These are phyloP conservation scores for Sporodiniella umbellata DNA, from an alignment of 371 early-diverging fungal species.

Conservation along the genomic window DNA sequence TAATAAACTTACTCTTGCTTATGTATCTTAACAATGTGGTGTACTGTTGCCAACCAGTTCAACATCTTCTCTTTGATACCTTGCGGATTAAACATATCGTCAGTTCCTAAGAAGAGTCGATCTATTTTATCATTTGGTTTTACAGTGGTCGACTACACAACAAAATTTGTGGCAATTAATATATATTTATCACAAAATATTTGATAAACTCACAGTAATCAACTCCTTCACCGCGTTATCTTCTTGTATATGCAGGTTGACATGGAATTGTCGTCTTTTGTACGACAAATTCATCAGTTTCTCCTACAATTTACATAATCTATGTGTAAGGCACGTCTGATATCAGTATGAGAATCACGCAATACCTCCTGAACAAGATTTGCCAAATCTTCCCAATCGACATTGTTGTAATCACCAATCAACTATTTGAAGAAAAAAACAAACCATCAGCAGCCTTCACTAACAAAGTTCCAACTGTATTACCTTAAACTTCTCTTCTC, in stretches of 20 bases:
- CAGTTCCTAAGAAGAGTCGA: not conserved
- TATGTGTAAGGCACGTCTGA: not conserved
- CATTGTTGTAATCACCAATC: no score
- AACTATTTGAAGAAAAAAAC: no score
- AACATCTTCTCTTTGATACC: not conserved
- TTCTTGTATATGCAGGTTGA: conserved; percentile 2
- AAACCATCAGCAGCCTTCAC: no score
- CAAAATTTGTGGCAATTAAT: not conserved
- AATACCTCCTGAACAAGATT: conserved; percentile 1
- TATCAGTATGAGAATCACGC: not conserved
- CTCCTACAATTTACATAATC: not conserved
- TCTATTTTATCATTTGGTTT: conserved; percentile 2
- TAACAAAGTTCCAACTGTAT: no score
- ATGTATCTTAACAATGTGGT: not conserved
- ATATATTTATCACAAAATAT: not conserved
- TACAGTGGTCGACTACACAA: conserved; percentile 1
- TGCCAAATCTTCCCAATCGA: no score
- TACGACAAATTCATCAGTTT: not conserved
- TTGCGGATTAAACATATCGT: not conserved
- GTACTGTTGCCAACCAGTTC: not conserved
- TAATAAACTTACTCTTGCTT: conserved; percentile 5
- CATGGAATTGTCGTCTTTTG: conserved; percentile 1
- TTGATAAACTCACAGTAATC: conserved; percentile 4
- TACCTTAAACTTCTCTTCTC: no score
- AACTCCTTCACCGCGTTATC: conserved; percentile 1